Evolutionary conservation across 306 rosid species (phyloP).

Genomic region (Rubus idaeus): DNA sequence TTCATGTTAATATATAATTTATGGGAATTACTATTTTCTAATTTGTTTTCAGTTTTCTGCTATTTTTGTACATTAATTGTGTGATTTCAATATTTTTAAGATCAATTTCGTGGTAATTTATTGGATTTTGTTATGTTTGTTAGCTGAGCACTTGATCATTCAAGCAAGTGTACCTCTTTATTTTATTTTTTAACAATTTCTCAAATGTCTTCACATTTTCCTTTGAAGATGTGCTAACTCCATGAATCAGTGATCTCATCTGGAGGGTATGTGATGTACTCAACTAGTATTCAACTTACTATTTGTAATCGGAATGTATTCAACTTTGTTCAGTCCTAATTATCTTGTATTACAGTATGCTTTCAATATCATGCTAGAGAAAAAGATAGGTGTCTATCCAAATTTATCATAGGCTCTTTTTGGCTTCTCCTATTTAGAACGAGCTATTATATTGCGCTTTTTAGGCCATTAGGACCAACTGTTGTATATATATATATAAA

Average conservation of each 20-base stretch:
- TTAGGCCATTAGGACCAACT: neutral
- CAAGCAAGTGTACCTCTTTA: neutral
- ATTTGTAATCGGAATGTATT: neutral
- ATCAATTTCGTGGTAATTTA: neutral
- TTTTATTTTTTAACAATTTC: neutral
- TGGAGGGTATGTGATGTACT: neutral
- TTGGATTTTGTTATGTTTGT: neutral
- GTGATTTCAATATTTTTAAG: no score
- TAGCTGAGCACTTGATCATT: neutral
- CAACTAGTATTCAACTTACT: neutral
- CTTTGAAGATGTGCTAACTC: neutral
- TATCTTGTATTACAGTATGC: neutral
- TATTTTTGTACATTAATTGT: neutral
- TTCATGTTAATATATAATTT: neutral
- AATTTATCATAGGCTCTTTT: neutral
- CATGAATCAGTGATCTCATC: neutral
- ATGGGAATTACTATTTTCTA: neutral
- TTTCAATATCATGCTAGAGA: neutral
- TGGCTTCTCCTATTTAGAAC: neutral
- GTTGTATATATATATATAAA: neutral
- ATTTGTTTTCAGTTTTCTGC: neutral
- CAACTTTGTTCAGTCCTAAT: neutral
- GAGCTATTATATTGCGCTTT: neutral
- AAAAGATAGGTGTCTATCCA: neutral
- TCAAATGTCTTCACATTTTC: neutral